Conservation (phyloP, 176 grass and related monocot species). For the Zoysia japonica region DNA sequence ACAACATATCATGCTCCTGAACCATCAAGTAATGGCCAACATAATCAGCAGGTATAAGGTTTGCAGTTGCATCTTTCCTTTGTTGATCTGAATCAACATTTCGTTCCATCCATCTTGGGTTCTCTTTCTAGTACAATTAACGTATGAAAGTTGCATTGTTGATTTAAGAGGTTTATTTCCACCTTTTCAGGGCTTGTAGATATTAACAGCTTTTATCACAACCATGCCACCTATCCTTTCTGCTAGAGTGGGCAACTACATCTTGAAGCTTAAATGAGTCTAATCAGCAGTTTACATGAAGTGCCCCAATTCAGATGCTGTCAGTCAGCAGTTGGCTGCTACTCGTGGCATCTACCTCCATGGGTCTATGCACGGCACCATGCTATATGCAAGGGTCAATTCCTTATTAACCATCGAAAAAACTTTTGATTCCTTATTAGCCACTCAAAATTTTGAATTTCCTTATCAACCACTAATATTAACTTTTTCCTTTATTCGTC, state of each 20-base stretch:
- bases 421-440: no score
- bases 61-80: background rate
- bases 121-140: background rate
- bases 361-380: background rate
- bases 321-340: background rate
- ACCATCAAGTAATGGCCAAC: conserved; percentile 26
- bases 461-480: no score
- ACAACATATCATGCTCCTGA: conserved; percentile 1
- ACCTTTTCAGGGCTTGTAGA: conserved; percentile 9
- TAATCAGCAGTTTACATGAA: background rate
- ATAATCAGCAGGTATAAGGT: conserved; percentile 20
- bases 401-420: no score
- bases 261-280: background rate
- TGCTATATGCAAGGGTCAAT: background rate
- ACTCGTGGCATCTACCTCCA: background rate
- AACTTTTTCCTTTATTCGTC: no score
- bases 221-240: background rate
- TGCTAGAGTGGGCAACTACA: background rate
- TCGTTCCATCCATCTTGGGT: background rate
- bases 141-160: background rate
- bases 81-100: background rate
- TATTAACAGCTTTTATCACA: background rate
- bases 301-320: background rate
- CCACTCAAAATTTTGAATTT: no score
- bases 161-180: background rate